Evolutionary conservation across 1,139 yeast genomes (phyloP), one percentile per base, ranked within the genome.

Genomic region (Zygosaccharomyces sapae): DNA sequence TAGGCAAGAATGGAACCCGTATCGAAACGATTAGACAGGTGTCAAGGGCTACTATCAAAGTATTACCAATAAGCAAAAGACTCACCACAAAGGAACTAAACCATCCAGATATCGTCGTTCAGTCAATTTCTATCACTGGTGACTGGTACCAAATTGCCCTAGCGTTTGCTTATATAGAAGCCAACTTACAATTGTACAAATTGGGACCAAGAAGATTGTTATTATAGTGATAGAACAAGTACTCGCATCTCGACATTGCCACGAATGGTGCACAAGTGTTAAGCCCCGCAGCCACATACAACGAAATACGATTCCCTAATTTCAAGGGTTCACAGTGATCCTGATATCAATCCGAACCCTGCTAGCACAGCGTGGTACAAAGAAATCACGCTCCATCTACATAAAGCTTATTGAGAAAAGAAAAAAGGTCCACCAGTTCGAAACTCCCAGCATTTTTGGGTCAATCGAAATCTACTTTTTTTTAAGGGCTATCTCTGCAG

Each of bases 1-100:
- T 69, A 29, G 73, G 73, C 1, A 55, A 50, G n/a, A 50, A 52
- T 9, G 73, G 73, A 1, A 19, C 47, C 8, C 53, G 64, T 36
- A 68, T 69, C n/a, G 59, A 57, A 34, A 34, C 35, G 2, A 50
- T 68, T 8, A 52, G 71, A 34, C 49, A 54, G 4, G 24, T 31
- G 9, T 58, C 68, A 1, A 46, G 51, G 1, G 69, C 70, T 5
- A 55, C 51, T 12, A 56, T 69, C 22, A 67, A 66, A 40, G 58
- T 69, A 3, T 49, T 68, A 3, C 72, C 72, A 0, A 46, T 67
- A 12, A 47, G 57, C 24, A 38, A 49, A 7, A 50, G 46, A 41
- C 44, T 58, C 22, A 48, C 31, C 19, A 43, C 43, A 5, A 37
- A 38, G 20, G 55, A 55, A 27, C 36, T 49, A 9, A 35, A 31